Evolutionary conservation across 176 grass and related monocot genomes (phyloP), one percentile per base, ranked within the genome.

Genomic region (Zea mays): DNA sequence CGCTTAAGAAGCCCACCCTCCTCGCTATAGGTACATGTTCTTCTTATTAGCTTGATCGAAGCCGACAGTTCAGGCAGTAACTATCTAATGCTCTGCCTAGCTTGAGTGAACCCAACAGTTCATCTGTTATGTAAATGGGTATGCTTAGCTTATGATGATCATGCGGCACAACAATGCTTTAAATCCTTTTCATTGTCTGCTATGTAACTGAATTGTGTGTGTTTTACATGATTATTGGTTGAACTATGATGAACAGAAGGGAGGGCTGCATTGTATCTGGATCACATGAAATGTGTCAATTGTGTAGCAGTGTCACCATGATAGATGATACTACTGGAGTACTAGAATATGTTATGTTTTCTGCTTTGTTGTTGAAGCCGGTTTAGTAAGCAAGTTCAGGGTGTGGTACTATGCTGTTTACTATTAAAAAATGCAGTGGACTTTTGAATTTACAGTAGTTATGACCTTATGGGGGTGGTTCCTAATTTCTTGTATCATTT

Each of bases 1-100:
- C 92, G 8, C 78, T 90, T 20, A 95, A 99, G 87, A 99, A 99
- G 66, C 92, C 96, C 47, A 95, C 92, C 49, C 85, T 95, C 9
- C 96, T 99, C 9, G 96, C 96, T 35, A 93, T 99, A 43, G 96
- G 96, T 99, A 92, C 52, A 6, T 54, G 75, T 33, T 65, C 4
- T 40, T 50, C 17, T 45, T 45, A 65, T 27, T 45, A 65, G 1
- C 3, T 65, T 66, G 48, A 13, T 36, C 40, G 46, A 51, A 51
- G 8, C 27, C 74, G 39, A 38, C 62, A 3, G 3, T 40, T 40
- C 45, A 66, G 46, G 12, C 16, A 50, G 60, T 50, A 37, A 33
- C 36, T 10, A 63, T 42, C 47, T 67, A 38, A 16, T 76, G 74
- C 8, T 77, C 11, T 21, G 36, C 35, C 21, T 15, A 66, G 2